Conservation (phyloP, 140 eudicot genomes). For the Senecio squalidus region DNA sequence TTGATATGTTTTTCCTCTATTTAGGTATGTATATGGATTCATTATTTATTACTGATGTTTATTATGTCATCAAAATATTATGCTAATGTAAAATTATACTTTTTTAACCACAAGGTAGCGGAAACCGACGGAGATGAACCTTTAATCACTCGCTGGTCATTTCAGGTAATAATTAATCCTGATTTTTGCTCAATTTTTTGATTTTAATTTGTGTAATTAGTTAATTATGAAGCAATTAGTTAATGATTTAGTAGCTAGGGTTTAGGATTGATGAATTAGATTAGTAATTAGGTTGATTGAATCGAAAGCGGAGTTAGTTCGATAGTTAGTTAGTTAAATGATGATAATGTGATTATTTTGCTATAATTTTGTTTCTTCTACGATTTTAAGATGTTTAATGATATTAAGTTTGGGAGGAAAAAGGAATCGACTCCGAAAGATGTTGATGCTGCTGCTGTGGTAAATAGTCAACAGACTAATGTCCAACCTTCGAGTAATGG, state of each 20-base stretch:
- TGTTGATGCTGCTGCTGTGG: constrained; percentile 26
- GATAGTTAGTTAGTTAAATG: not conserved
- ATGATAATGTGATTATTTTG: constrained; percentile 19
- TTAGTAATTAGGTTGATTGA: too few species aligned
- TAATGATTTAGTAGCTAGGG: too few species aligned
- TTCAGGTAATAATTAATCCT: too few species aligned
- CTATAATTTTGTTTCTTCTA: constrained; percentile 34
- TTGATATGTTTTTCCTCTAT: too few species aligned
- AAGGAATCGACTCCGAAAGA: constrained; percentile 32
- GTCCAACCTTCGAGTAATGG: constrained; percentile 24
- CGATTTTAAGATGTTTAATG: constrained; percentile 94
- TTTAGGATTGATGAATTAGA: constrained; percentile 13
- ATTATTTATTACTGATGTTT: too few species aligned
- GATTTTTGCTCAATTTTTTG: too few species aligned
- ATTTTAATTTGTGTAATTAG: constrained; percentile 39
- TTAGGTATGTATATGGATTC: too few species aligned
- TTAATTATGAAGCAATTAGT: too few species aligned
- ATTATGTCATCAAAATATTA: too few species aligned
- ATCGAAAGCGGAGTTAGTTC: not conserved
- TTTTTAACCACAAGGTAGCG: too few species aligned
- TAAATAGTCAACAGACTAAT: constrained; percentile 30
- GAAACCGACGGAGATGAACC: constrained; percentile 70
- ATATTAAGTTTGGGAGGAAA: constrained; percentile 96
- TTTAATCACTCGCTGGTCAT: constrained; percentile 63
- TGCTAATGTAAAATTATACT: too few species aligned